Conservation (phyloP, 176 grass and related monocot species). For the Tillandsia leiboldiana region DNA sequence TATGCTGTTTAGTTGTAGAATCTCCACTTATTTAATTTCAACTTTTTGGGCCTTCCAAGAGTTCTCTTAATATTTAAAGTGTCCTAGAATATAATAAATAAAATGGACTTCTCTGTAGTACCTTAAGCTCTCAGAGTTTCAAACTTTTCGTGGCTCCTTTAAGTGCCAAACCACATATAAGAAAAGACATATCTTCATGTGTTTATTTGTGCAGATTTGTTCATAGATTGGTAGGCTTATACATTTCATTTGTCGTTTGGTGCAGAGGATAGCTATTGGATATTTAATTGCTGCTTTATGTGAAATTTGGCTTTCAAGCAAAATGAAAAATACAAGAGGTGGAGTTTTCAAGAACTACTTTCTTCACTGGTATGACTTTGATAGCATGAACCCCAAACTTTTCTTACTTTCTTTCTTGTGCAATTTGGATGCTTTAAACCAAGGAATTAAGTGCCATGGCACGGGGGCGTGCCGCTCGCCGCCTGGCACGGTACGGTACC, state of each 20-base stretch:
- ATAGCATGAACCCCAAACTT: neutral
- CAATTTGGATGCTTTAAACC: neutral
- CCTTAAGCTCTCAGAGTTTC: neutral
- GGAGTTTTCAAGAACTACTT: conserved; percentile 15
- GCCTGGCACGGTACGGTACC: too few relatives aligned
- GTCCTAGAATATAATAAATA: neutral
- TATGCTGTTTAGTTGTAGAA: too few relatives aligned
- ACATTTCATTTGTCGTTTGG: neutral
- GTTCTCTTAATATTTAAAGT: too few relatives aligned
- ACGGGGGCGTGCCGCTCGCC: too few relatives aligned
- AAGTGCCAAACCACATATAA: too few relatives aligned
- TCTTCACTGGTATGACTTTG: conserved; percentile 16
- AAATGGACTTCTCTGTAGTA: conserved; percentile 31
- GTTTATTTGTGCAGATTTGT: neutral
- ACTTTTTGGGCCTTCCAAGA: too few relatives aligned
- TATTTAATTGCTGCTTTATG: conserved; percentile 25
- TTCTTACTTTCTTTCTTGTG: neutral
- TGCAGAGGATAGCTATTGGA: conserved; percentile 22
- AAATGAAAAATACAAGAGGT: neutral
- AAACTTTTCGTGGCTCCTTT: too few relatives aligned
- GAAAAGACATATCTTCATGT: too few relatives aligned
- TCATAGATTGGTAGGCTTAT: neutral
- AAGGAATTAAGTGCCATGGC: too few relatives aligned
- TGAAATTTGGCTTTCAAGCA: conserved; percentile 25
- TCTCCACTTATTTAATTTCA: too few relatives aligned